These are phyloP conservation scores for Knufia petricola DNA, from an alignment of 2,329 filamentous ascomycete genomes.

Conservation along the genomic window DNA sequence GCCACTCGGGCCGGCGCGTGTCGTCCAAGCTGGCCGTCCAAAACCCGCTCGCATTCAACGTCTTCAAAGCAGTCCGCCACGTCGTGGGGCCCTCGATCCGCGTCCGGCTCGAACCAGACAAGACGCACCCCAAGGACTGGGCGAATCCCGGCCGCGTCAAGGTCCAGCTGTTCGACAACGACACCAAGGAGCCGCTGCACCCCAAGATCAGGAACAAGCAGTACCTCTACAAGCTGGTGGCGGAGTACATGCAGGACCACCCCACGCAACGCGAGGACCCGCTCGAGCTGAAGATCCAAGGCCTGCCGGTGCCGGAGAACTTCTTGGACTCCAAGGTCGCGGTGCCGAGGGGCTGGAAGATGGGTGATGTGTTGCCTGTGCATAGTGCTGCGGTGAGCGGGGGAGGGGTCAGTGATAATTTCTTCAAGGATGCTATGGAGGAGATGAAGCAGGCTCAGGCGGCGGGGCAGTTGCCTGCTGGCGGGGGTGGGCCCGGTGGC, in stretches of 20 bases:
- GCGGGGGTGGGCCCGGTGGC: constrained; percentile 23
- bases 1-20: constrained; percentile 75
- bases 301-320: constrained; percentile 57
- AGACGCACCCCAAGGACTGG: constrained; percentile 95
- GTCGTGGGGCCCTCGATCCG: constrained; percentile 32
- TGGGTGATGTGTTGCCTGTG: constrained; percentile 71
- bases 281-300: constrained; percentile 62
- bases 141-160: constrained; percentile 86
- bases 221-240: constrained; percentile 74
- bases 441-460: constrained; percentile 59
- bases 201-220: constrained; percentile 62
- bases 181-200: constrained; percentile 41
- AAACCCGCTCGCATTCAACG: constrained; percentile 81
- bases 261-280: constrained; percentile 66
- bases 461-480: constrained; percentile 32
- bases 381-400: constrained; percentile 84
- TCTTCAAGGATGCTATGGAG: constrained; percentile 93
- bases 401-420: constrained; percentile 86
- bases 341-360: constrained; percentile 82
- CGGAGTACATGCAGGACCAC: constrained; percentile 63
- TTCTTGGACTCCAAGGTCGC: constrained; percentile 63
- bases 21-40: constrained; percentile 59
- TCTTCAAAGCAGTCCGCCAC: constrained; percentile 68
- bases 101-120: constrained; percentile 77
- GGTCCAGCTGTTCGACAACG: constrained; percentile 53